These are phyloP conservation scores for Cystobasidium tubakii DNA, from an alignment of 768 basidiomycete species.

Conservation along the genomic window DNA sequence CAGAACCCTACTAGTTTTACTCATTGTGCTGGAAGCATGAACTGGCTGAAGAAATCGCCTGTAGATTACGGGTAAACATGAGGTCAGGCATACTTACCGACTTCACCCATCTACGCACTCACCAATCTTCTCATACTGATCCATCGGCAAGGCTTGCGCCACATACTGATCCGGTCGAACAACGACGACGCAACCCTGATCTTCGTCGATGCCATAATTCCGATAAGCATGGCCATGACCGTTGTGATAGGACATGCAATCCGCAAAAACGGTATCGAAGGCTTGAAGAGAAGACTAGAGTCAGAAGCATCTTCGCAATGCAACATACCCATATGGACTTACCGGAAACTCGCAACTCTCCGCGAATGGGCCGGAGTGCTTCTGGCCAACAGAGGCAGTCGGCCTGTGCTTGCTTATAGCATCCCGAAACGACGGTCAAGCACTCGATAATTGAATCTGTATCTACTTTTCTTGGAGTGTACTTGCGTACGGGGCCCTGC, in stretches of 20 bases:
- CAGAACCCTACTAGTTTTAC: too few relatives aligned
- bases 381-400: slow-evolving; percentile 14
- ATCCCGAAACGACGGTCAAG: slow-evolving; percentile 47
- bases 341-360: slow-evolving; percentile 26
- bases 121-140: neutral
- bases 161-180: slow-evolving; percentile 40
- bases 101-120: too few relatives aligned
- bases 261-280: slow-evolving; percentile 21
- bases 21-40: neutral
- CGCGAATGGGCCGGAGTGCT: slow-evolving; percentile 30
- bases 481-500: slow-evolving; percentile 47
- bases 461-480: slow-evolving; percentile 46
- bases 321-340: neutral
- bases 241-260: slow-evolving; percentile 24
- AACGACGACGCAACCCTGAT: slow-evolving; percentile 30
- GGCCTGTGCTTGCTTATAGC: slow-evolving; percentile 17
- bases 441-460: slow-evolving; percentile 47
- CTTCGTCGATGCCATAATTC: slow-evolving; percentile 23
- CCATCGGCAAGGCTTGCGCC: neutral
- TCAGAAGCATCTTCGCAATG: neutral
- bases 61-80: neutral
- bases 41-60: neutral
- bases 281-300: neutral
- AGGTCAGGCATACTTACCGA: too few relatives aligned
- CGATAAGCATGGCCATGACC: slow-evolving; percentile 29